A percentile compares a stretch with the other conserved stretches of the same genome.
Conservation (phyloP, 176 grass and related monocot species). For the Phoenix dactylifera region DNA sequence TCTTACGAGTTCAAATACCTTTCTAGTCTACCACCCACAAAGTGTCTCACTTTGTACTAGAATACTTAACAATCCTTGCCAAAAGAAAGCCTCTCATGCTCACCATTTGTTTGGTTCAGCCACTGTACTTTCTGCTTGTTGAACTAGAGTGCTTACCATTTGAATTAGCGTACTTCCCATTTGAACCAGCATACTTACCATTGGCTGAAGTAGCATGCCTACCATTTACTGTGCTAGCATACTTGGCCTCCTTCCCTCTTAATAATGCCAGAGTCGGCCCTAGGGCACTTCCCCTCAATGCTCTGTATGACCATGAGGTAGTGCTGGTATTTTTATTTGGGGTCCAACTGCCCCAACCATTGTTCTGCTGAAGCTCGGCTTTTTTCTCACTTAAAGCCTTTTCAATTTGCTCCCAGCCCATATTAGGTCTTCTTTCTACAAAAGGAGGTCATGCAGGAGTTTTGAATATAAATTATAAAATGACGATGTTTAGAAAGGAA, state of each 20-base stretch:
- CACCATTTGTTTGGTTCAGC: no score
- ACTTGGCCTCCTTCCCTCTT: conserved; percentile 34
- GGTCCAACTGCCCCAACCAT: conserved; percentile 45
- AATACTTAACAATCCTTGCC: no score
- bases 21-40: no score
- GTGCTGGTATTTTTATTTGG: conserved; percentile 29
- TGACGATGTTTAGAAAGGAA: not conserved
- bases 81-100: no score
- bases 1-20: no score
- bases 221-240: not conserved
- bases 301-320: conserved; percentile 67
- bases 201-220: no score
- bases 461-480: not conserved
- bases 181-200: no score
- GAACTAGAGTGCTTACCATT: no score
- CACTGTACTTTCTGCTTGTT: no score
- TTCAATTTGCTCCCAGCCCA: conserved; percentile 29
- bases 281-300: conserved; percentile 58
- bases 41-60: no score
- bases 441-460: not conserved
- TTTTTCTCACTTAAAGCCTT: conserved; percentile 27
- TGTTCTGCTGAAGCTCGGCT: conserved; percentile 32
- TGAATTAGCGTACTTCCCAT: no score
- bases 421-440: conserved; percentile 23
- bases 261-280: conserved; percentile 63